Conservation (phyloP, 192 early-diverging fungal species). For the Bifiguratus adelaidae region DNA sequence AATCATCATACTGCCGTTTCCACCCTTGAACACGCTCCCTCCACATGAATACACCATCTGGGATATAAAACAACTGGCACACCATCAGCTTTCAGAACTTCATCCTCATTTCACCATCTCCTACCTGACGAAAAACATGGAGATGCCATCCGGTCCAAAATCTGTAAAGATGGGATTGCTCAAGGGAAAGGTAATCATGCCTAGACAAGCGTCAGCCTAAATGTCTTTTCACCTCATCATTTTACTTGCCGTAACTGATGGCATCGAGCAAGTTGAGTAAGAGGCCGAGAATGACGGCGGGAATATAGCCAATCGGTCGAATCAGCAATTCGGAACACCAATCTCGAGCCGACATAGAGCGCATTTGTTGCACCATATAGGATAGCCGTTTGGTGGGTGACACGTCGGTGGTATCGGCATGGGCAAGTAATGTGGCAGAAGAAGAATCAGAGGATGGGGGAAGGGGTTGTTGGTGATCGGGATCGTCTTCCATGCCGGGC, state of each 20-base stretch:
- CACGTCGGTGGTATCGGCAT: neutral
- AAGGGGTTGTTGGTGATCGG: neutral
- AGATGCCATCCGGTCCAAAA: conserved; percentile 80
- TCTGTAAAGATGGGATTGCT: conserved; percentile 54
- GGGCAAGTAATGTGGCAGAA: neutral
- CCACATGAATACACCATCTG: conserved; percentile 69
- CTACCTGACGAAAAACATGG: conserved; percentile 88
- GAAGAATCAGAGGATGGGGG: too few relatives aligned
- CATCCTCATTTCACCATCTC: neutral
- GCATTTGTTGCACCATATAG: neutral
- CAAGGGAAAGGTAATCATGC: conserved; percentile 84
- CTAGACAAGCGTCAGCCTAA: conserved; percentile 12
- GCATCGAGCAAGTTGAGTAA: conserved; percentile 91
- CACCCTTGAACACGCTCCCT: conserved; percentile 85
- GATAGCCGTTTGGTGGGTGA: neutral
- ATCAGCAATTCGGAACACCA: conserved; percentile 10
- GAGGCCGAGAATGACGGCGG: conserved; percentile 83
- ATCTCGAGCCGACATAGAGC: neutral
- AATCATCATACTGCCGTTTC: conserved; percentile 72
- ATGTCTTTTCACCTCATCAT: neutral
- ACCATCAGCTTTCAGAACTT: neutral
- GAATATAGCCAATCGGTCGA: conserved; percentile 59
- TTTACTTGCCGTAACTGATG: conserved; percentile 58
- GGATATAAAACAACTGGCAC: conserved; percentile 39
- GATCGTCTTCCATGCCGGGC: neutral